Evolutionary conservation across 257 asterid species (phyloP), one percentile per base, ranked within the genome.

Genomic region (Echium plantagineum): DNA sequence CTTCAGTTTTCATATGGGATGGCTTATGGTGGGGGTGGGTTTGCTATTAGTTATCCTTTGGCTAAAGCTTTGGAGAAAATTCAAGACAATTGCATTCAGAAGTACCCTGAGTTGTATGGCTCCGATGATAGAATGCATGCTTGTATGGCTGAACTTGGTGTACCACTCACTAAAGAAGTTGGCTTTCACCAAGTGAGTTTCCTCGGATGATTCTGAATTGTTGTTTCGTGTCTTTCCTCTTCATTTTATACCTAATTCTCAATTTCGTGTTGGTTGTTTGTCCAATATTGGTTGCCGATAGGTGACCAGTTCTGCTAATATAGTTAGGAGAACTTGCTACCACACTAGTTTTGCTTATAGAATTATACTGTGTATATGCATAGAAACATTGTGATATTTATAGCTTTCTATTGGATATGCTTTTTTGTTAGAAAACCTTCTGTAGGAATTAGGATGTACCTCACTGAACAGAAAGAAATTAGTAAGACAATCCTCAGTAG

Each of bases 1-100:
- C 86, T 89, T 56, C 77, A 77, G 58, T 89, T 89, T 60, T 80
- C 89, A 17, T 84, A 86, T 63, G 75, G 69, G 15, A 89, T 89
- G 97, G 97, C 95, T 15, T 89, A 82, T 64, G 97, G 97, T 0
- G 97, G 97, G 13, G 97, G 95, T 21, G 95, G 95, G 3, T 86
- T 89, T 60, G 97, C 97, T 20, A 84, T 89, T 38, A 89, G 97
- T 73, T 86, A 85, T 58, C 91, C 97, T 3, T 74, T 89, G 67
- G 97, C 97, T 2, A 80, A 71, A 53, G 94, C 89, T 22, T 76
- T 89, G 58, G 87, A 79, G 61, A 86, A 66, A 65, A 80, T 89
- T 84, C 97, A 89, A 76, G 97, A 89, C 73, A 32, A 72, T 18
- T 89, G 97, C 55, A 89, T 89, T 18, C 87, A 79, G 81, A 82